Evolutionary conservation across 768 basidiomycete genomes (phyloP).

Genomic region (Amyloporia xantha): DNA sequence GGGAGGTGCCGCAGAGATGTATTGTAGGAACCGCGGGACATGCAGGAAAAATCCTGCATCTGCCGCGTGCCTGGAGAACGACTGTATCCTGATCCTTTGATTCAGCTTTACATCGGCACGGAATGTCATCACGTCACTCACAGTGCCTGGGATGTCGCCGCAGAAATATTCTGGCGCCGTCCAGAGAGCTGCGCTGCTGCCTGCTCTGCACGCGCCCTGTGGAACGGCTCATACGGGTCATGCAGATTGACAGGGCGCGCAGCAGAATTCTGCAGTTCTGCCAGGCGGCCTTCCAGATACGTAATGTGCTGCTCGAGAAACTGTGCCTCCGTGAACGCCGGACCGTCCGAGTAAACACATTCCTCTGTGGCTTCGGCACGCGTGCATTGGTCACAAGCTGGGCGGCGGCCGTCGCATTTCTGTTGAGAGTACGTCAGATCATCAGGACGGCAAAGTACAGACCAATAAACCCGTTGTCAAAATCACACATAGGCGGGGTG

Average conservation of each 20-base stretch:
- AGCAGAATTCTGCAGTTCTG: constrained; percentile 15
- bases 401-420: constrained; percentile 65
- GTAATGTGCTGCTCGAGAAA: constrained; percentile 53
- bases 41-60: constrained; percentile 66
- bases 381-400: constrained; percentile 57
- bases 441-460: background rate
- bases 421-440: constrained; percentile 13
- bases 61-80: constrained; percentile 3
- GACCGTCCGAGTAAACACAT: constrained; percentile 66
- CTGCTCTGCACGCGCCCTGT: background rate
- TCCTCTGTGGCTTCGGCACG: constrained; percentile 54
- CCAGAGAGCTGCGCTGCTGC: background rate
- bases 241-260: constrained; percentile 17
- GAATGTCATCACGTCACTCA: background rate
- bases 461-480: too few relatives aligned
- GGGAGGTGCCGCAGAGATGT: constrained; percentile 8
- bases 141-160: background rate
- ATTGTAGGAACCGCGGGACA: constrained; percentile 36
- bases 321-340: constrained; percentile 45
- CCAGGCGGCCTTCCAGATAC: constrained; percentile 46
- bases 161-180: background rate
- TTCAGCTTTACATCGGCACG: background rate
- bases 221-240: constrained; percentile 16
- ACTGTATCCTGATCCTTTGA: background rate
- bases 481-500: too few relatives aligned